These are phyloP conservation scores for Sporothrix luriei DNA, from an alignment of 2,329 filamentous ascomycete species.

Conservation along the genomic window DNA sequence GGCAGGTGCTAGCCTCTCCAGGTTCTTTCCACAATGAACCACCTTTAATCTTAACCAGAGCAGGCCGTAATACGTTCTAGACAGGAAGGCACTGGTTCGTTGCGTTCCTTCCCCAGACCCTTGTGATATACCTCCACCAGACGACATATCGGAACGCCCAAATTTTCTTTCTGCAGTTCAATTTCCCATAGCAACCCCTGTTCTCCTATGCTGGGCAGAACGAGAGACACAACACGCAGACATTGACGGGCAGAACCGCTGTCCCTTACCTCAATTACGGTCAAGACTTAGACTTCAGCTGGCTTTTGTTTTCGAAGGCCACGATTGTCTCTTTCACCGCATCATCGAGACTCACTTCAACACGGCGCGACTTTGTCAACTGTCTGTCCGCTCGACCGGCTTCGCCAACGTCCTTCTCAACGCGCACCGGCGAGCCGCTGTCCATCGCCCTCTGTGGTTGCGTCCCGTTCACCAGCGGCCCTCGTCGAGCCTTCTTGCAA, in stretches of 20 bases:
- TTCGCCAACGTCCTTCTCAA: neutral
- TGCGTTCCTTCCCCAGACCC: conserved; percentile 16
- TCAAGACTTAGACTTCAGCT: neutral
- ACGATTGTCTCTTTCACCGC: neutral
- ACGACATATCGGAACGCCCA: conserved; percentile 19
- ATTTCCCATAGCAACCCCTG: neutral
- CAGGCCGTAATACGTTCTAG: neutral
- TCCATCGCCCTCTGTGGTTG: neutral
- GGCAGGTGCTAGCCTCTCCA: conserved; percentile 7
- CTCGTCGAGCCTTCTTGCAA: conserved; percentile 29
- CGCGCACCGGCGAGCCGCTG: neutral
- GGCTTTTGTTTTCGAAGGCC: neutral
- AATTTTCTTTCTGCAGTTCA: neutral
- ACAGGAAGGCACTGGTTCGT: neutral
- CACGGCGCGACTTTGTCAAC: neutral
- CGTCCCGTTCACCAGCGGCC: neutral
- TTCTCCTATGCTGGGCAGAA: neutral
- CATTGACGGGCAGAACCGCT: neutral
- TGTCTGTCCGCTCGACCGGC: neutral
- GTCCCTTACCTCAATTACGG: neutral
- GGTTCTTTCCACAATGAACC: conserved; percentile 24
- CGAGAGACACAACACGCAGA: neutral
- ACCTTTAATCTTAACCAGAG: conserved; percentile 22
- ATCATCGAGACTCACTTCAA: neutral
- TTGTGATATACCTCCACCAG: conserved; percentile 17